Evolutionary conservation across 1,284 basidiomycete species (phyloP).

Genomic region (Trichosporon ovoides): DNA sequence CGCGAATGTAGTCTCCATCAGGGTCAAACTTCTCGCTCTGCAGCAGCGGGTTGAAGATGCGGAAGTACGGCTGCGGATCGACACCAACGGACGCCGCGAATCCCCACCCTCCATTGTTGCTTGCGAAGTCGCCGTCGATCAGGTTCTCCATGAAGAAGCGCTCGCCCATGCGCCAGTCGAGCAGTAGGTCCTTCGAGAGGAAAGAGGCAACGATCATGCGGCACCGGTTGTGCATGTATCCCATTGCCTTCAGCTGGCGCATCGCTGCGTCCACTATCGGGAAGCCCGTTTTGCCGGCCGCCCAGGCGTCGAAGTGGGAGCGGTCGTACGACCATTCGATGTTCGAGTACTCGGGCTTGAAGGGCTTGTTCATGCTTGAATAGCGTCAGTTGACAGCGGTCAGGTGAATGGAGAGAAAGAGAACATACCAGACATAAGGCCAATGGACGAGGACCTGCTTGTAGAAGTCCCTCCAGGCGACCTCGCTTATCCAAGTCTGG

Average conservation of each 20-base stretch:
- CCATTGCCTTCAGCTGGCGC: slow-evolving; percentile 67
- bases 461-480: slow-evolving; percentile 82
- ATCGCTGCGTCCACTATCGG: slow-evolving; percentile 89
- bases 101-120: slow-evolving; percentile 74
- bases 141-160: slow-evolving; percentile 82
- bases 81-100: slow-evolving; percentile 49
- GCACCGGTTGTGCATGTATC: slow-evolving; percentile 75
- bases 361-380: slow-evolving; percentile 51
- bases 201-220: slow-evolving; percentile 84
- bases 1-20: slow-evolving; percentile 75
- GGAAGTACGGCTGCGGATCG: slow-evolving; percentile 80
- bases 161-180: slow-evolving; percentile 65
- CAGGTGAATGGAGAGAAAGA: too few relatives aligned
- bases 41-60: slow-evolving; percentile 52
- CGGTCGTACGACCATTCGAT: slow-evolving; percentile 69
- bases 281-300: slow-evolving; percentile 76
- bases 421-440: not conserved
- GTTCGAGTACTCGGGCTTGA: slow-evolving; percentile 65
- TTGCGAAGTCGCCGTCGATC: slow-evolving; percentile 81
- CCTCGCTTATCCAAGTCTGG: slow-evolving; percentile 77
- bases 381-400: not conserved
- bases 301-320: slow-evolving; percentile 67
- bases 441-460: slow-evolving; percentile 43
- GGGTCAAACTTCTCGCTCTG: slow-evolving; percentile 65
- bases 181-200: slow-evolving; percentile 77